phyloP scores from a whole-genome alignment of 2,329 filamentous ascomycete species.

The Venturiaceae sp. region DNA sequence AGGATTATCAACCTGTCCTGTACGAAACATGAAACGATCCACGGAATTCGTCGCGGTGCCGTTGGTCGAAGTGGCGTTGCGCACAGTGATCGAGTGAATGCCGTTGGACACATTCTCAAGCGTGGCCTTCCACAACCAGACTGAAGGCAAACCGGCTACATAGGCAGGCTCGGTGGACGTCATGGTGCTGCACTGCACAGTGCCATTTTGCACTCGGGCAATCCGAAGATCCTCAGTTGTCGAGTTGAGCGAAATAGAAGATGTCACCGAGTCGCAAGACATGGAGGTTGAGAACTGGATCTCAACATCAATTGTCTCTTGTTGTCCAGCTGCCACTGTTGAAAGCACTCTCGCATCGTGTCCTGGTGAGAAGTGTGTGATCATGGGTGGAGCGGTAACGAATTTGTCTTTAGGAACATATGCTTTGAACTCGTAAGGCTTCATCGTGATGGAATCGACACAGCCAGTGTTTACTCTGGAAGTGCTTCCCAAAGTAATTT shows the following conservation, averaged over 20 bases:
- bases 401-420: conserved; percentile 46
- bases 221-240: conserved; percentile 36
- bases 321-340: conserved; percentile 17
- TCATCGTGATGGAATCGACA: conserved; percentile 40
- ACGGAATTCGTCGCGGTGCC: conserved; percentile 24
- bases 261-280: conserved; percentile 47
- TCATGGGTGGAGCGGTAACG: conserved; percentile 42
- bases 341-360: conserved; percentile 50
- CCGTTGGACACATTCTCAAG: conserved; percentile 50
- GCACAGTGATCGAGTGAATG: conserved; percentile 48
- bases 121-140: conserved; percentile 44
- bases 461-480: conserved; percentile 46
- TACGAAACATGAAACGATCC: conserved; percentile 54
- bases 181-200: not conserved
- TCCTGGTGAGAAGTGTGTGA: conserved; percentile 51
- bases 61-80: conserved; percentile 41
- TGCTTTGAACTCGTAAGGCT: conserved; percentile 48
- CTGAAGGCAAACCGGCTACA: conserved; percentile 43
- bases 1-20: conserved; percentile 49
- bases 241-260: conserved; percentile 43
- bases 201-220: conserved; percentile 30
- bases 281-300: conserved; percentile 52
- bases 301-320: conserved; percentile 39
- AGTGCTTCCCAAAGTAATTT: conserved; percentile 40
- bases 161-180: conserved; percentile 30